phyloP scores from a whole-genome alignment of 768 basidiomycete genomes.

The Saitozyma podzolica region DNA sequence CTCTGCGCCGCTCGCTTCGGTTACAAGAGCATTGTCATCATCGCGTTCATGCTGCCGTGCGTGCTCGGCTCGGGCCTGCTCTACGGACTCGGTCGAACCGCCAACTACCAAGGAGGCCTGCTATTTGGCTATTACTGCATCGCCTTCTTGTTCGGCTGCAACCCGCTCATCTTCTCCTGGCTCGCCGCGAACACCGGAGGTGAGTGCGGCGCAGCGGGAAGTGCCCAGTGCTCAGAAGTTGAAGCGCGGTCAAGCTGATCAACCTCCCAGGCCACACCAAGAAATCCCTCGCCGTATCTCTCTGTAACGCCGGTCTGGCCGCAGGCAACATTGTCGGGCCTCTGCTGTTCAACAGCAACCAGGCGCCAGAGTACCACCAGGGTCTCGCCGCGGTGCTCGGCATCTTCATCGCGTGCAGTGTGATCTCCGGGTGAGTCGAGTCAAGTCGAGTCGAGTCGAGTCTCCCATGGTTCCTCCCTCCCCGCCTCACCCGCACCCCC shows the following conservation, averaged over 20 bases:
- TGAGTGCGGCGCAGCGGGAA: too few species aligned
- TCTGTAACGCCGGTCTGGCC: background rate
- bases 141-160: background rate
- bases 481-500: background rate
- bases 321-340: background rate
- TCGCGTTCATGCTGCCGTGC: conserved; percentile 13
- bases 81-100: background rate
- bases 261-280: background rate
- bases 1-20: conserved; percentile 1
- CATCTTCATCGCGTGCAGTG: background rate
- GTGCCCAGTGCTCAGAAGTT: too few species aligned
- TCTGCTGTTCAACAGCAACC: background rate
- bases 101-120: background rate
- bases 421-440: background rate
- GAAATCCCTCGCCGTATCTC: background rate
- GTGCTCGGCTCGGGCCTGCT: conserved; percentile 13
- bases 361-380: background rate
- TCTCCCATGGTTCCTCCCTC: too few species aligned
- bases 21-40: conserved; percentile 10
- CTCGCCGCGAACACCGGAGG: background rate
- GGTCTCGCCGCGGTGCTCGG: background rate
- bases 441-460: too few species aligned
- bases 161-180: conserved; percentile 1
- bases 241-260: too few species aligned
- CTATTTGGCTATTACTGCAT: background rate